These are phyloP conservation scores for Hyaloraphidium curvatum DNA, from an alignment of 192 early-diverging fungal species.

Conservation along the genomic window DNA sequence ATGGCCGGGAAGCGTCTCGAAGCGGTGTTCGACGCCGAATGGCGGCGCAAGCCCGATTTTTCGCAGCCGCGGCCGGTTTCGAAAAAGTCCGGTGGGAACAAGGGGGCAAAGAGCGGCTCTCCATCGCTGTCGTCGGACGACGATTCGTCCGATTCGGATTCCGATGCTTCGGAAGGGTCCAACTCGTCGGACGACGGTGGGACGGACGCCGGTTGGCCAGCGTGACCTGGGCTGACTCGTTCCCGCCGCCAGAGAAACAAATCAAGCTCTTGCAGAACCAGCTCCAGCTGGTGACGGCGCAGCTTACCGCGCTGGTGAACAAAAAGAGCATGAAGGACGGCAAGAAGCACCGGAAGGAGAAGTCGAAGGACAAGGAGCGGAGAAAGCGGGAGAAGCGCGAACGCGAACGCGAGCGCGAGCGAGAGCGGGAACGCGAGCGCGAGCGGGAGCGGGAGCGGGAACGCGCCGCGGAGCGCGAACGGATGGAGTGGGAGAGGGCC, in stretches of 20 bases:
- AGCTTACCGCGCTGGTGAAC: constrained; percentile 9
- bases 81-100: constrained; percentile 5
- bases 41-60: constrained; percentile 26
- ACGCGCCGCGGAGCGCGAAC: too few species aligned
- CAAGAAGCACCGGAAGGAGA: constrained; percentile 14
- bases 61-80: constrained; percentile 4
- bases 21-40: constrained; percentile 58
- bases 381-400: constrained; percentile 10
- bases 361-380: constrained; percentile 6
- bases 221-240: not conserved
- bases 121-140: not conserved
- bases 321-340: constrained; percentile 12
- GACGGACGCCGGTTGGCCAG: too few species aligned
- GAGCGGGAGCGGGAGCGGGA: too few species aligned
- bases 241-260: not conserved
- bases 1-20: constrained; percentile 50
- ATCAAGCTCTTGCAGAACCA: constrained; percentile 6
- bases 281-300: constrained; percentile 10
- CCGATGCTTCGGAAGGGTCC: too few species aligned
- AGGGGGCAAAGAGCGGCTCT: constrained; percentile 5
- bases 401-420: constrained; percentile 5
- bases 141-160: constrained; percentile 13
- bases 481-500: too few species aligned
- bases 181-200: too few species aligned
- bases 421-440: too few species aligned